These are phyloP conservation scores for Fusarium protoensiforme DNA, from an alignment of 2,329 filamentous ascomycete genomes.

Conservation along the genomic window DNA sequence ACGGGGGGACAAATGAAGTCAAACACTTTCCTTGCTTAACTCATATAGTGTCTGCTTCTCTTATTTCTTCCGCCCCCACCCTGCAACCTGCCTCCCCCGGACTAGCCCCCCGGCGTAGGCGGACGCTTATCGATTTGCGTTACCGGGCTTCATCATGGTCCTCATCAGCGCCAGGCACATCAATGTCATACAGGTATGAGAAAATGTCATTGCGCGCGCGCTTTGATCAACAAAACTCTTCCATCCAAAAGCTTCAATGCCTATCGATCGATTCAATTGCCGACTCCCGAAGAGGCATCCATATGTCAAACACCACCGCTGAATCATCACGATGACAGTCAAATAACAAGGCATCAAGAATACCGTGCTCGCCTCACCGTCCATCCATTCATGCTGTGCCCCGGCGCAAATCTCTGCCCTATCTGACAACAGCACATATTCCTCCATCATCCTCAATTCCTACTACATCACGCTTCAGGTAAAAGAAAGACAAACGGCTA, in stretches of 20 bases:
- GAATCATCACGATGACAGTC: not conserved
- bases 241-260: not conserved
- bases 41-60: not conserved
- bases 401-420: not conserved
- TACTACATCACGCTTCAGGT: not conserved
- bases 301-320: not conserved
- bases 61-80: not conserved
- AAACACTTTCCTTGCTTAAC: not conserved
- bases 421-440: not conserved
- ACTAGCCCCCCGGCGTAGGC: slow-evolving; percentile 21
- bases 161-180: not conserved
- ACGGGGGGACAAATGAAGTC: not conserved
- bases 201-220: not conserved
- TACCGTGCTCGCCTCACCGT: not conserved
- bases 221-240: not conserved
- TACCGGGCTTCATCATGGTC: not conserved
- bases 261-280: not conserved
- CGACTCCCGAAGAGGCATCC: not conserved
- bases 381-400: not conserved
- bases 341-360: not conserved
- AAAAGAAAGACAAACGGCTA: not conserved
- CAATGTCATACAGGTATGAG: not conserved
- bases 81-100: slow-evolving; percentile 15
- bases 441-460: not conserved
- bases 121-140: slow-evolving; percentile 36